A percentile compares a stretch with the other conserved stretches of the same genome.
Conservation (phyloP, 352 stramenopile species). For the Globisporangium yorkense region DNA sequence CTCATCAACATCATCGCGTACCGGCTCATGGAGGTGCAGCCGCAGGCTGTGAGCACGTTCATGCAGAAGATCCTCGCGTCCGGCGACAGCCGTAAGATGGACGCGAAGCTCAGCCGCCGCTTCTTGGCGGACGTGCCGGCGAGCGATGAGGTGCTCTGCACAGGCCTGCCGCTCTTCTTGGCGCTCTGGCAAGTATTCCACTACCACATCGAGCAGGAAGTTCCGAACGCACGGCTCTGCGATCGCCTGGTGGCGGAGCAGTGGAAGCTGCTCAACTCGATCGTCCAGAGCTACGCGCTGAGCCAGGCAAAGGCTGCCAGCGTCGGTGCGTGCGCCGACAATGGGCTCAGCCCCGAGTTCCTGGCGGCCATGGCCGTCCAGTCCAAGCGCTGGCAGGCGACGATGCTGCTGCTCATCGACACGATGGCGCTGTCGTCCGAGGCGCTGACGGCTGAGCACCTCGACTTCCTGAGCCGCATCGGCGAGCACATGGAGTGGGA, state of each 20-base stretch:
- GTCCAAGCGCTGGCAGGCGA: constrained; percentile 78
- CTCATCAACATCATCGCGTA: constrained; percentile 82
- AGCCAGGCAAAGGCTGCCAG: constrained; percentile 8
- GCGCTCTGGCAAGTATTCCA: constrained; percentile 78
- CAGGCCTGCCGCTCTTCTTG: constrained; percentile 68
- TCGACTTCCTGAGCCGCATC: constrained; percentile 58
- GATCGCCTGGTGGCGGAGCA: constrained; percentile 55
- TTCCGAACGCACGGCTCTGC: constrained; percentile 52
- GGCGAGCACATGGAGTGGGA: constrained; percentile 86
- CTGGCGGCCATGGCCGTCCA: constrained; percentile 60
- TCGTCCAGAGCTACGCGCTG: constrained; percentile 64
- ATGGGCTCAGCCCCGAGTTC: constrained; percentile 28
- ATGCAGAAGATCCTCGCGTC: constrained; percentile 38
- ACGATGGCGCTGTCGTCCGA: constrained; percentile 54
- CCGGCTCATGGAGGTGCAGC: constrained; percentile 61
- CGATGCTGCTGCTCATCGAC: constrained; percentile 75
- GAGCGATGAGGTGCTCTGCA: constrained; percentile 58
- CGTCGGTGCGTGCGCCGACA: neutral
- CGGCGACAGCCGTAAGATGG: constrained; percentile 16
- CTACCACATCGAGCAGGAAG: constrained; percentile 84
- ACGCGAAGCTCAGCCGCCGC: constrained; percentile 34
- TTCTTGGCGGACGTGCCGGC: constrained; percentile 46
- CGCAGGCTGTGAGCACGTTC: constrained; percentile 44
- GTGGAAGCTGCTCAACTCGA: constrained; percentile 46
- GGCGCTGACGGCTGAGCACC: constrained; percentile 43